These are phyloP conservation scores for Silene conica DNA, from an alignment of 148 eudicot genomes.

Conservation along the genomic window DNA sequence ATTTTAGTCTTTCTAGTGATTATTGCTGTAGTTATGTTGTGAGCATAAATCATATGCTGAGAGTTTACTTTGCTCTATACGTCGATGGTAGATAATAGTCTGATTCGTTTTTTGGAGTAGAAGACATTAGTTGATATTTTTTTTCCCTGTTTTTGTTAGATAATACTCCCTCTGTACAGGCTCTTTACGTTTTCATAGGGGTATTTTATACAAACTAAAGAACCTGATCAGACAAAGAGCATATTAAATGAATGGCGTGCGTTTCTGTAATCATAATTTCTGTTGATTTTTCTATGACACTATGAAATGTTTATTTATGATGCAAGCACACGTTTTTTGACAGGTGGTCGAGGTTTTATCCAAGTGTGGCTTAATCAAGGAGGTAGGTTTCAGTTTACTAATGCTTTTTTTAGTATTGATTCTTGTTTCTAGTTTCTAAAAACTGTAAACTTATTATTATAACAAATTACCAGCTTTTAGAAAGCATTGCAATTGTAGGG, in stretches of 20 bases:
- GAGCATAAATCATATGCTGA: neutral
- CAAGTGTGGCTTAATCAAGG: constrained; percentile 92
- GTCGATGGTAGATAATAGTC: neutral
- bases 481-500: no score
- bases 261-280: neutral
- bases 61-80: no score
- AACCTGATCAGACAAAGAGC: neutral
- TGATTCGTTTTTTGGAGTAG: neutral
- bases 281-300: neutral
- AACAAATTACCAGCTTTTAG: no score
- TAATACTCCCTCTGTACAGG: neutral
- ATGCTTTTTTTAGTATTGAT: no score
- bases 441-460: no score
- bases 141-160: neutral
- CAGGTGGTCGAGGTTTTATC: constrained; percentile 94
- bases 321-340: neutral
- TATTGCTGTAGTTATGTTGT: neutral
- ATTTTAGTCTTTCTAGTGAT: neutral
- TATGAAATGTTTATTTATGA: neutral
- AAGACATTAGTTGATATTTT: neutral
- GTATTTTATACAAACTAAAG: neutral
- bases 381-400: no score
- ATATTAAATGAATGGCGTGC: neutral
- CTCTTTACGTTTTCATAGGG: no score
- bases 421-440: no score